Conservation (phyloP, 225 moss, liverwort and hornwort species). For the Antitrichia curtipendula region DNA sequence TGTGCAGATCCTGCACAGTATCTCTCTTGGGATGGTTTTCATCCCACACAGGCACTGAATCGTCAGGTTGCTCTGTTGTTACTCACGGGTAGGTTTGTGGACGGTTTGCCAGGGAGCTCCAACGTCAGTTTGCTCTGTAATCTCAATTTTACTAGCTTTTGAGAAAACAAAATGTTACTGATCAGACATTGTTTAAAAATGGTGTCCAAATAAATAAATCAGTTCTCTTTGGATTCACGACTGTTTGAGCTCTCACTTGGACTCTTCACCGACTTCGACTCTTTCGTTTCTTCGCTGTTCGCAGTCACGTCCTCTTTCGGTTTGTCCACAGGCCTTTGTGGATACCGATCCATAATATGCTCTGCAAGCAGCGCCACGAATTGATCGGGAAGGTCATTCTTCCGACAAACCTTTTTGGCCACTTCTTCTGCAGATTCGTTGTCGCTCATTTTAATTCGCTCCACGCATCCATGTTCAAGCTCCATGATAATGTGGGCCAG, state of each 20-base stretch:
- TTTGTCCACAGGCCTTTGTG: constrained; percentile 4
- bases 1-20: background rate
- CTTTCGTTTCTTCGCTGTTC: background rate
- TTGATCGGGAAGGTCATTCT: constrained; percentile 16
- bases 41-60: constrained; percentile 18
- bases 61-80: background rate
- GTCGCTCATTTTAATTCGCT: constrained; percentile 9
- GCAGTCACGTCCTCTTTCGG: background rate
- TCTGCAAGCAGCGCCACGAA: constrained; percentile 21
- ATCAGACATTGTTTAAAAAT: background rate
- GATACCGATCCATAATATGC: constrained; percentile 18
- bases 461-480: constrained; percentile 16
- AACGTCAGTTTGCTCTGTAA: constrained; percentile 9
- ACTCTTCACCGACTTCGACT: background rate
- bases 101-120: background rate
- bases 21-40: constrained; percentile 15
- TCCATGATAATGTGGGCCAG: constrained; percentile 21
- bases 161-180: background rate
- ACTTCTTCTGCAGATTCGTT: constrained; percentile 26
- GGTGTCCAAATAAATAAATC: background rate
- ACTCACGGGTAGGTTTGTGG: constrained; percentile 3
- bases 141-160: constrained; percentile 1
- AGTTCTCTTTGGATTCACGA: background rate
- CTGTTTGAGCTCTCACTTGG: background rate
- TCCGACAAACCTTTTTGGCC: constrained; percentile 6